Conservation (phyloP, 2,329 filamentous ascomycete species). For the Diaporthe citrichinensis region DNA sequence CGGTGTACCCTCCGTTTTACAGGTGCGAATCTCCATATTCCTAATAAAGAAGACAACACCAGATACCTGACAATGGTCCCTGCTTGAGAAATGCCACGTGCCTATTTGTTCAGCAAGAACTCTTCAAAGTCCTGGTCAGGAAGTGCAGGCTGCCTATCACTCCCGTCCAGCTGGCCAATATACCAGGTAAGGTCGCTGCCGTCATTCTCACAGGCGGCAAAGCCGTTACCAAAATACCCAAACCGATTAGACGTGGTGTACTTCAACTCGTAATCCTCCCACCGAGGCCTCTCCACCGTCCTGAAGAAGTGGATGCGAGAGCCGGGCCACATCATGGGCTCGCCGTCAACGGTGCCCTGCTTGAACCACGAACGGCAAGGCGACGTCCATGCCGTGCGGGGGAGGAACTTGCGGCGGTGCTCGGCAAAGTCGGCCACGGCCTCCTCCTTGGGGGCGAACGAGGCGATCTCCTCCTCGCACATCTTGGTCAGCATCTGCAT, state of each 20-base stretch:
- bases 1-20: too few species aligned
- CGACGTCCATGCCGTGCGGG: conserved; percentile 46
- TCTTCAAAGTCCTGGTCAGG: conserved; percentile 46
- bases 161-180: conserved; percentile 35
- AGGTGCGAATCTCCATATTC: too few species aligned
- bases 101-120: conserved; percentile 40
- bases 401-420: conserved; percentile 49
- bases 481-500: conserved; percentile 50
- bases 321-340: conserved; percentile 49
- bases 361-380: conserved; percentile 49
- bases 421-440: conserved; percentile 50
- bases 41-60: too few species aligned
- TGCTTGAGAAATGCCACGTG: too few species aligned
- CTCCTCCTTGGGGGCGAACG: conserved; percentile 46
- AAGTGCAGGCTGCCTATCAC: conserved; percentile 44
- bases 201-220: conserved; percentile 38
- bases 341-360: conserved; percentile 46
- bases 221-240: conserved; percentile 47
- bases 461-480: conserved; percentile 45
- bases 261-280: conserved; percentile 47
- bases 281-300: conserved; percentile 45
- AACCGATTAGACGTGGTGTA: conserved; percentile 46
- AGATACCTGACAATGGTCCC: not conserved
- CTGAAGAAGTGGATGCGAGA: conserved; percentile 47
- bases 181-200: conserved; percentile 37